phyloP scores from a whole-genome alignment of 495 filamentous ascomycete species.

The Tuber brumale region DNA sequence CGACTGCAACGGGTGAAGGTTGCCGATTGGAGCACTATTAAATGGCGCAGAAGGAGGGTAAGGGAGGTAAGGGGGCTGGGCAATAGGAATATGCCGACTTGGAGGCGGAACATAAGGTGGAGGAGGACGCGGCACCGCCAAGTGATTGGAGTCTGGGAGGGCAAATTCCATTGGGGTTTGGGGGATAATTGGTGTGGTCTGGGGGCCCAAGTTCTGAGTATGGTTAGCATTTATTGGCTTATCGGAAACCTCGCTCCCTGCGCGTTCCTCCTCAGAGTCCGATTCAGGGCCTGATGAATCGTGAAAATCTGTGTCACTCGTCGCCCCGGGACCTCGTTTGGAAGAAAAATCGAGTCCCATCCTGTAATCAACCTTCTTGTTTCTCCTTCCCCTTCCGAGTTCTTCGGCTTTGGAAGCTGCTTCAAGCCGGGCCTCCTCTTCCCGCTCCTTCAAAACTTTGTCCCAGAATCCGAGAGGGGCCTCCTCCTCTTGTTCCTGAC shows the following conservation, averaged over 20 bases:
- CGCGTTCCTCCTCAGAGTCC: constrained; percentile 42
- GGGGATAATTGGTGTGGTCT: background rate
- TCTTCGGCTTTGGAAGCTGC: constrained; percentile 57
- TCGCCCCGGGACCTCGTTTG: constrained; percentile 26
- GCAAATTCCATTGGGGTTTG: background rate
- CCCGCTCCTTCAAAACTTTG: constrained; percentile 73
- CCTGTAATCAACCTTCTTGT: constrained; percentile 47
- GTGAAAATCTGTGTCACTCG: constrained; percentile 1
- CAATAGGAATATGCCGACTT: background rate
- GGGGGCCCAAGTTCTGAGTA: background rate
- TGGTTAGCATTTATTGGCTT: background rate
- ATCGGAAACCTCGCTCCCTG: background rate
- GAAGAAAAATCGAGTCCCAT: constrained; percentile 42
- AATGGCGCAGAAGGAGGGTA: background rate
- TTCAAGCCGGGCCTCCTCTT: constrained; percentile 65
- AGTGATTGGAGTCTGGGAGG: background rate
- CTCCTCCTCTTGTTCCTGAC: constrained; percentile 56
- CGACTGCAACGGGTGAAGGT: background rate
- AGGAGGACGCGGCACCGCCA: background rate
- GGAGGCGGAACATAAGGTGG: background rate
- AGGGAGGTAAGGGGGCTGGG: background rate
- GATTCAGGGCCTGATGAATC: background rate
- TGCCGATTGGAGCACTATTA: background rate
- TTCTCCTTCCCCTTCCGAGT: constrained; percentile 72
- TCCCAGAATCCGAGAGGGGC: constrained; percentile 69